Evolutionary conservation across 371 early-diverging fungal species (phyloP).

Genomic region (Mucor racemosus): DNA sequence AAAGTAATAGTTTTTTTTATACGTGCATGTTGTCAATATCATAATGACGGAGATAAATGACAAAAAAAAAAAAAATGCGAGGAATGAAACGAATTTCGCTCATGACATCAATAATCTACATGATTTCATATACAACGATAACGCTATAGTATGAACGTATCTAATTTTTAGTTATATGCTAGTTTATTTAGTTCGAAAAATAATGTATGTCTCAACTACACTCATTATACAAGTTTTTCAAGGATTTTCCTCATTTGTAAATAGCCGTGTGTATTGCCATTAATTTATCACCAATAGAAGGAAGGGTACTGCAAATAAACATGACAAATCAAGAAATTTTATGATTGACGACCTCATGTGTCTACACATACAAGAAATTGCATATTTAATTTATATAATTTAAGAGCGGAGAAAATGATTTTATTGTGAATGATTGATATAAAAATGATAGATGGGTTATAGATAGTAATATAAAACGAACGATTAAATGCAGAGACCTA

Average conservation of each 20-base stretch:
- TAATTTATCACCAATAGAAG: neutral
- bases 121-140: neutral
- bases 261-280: neutral
- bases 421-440: neutral
- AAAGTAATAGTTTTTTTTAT: no score
- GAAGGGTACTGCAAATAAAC: neutral
- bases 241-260: neutral
- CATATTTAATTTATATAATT: neutral
- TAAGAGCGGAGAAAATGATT: neutral
- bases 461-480: neutral
- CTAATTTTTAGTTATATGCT: no score
- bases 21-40: neutral
- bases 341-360: conserved; percentile 1
- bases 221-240: no score
- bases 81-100: neutral
- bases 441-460: neutral
- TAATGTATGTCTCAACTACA: no score
- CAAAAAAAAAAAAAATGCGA: no score
- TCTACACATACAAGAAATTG: neutral
- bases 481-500: neutral
- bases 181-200: no score
- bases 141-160: no score
- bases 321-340: conserved; percentile 3
- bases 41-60: neutral
- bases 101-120: neutral